Base-by-base conservation (phyloP, 1,284 basidiomycete genomes). In the Ganoderma meredithae region DNA sequence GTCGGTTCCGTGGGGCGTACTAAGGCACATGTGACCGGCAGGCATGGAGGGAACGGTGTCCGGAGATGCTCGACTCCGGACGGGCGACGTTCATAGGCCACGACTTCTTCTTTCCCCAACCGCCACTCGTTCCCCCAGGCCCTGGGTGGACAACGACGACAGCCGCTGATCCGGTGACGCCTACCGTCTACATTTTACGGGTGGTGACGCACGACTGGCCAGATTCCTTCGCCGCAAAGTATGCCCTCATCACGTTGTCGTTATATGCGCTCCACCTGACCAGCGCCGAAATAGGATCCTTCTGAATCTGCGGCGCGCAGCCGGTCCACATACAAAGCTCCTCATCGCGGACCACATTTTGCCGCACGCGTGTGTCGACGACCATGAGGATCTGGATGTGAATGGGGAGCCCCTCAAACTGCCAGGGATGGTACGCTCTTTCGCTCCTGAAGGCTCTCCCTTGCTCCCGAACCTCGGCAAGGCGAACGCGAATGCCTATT, bases 171-270 rank as follows among this genome's bases (percentile, higher is more conserved):
- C 68, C 56, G 56, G 39, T 22, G 5, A 59, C 67, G 22, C 79
- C 90, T 6, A 84, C 89, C 0, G 85, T 92, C 27, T 93, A 89
- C 76, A 80, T 93, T 25, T 81, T 93, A 58, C 86, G 91, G 22
- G 89, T 90, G 10, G 84, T 93, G 60, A 81, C 90, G 25, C 91
- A 93, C 72, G 91, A 93, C 74, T 93, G 91, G 91, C 88, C 91
- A 0, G 88, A 93, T 71, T 81, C 81, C 3, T 85, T 84, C 72
- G 90, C 88, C 9, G 77, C 72, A 0, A 73, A 75, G 78, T 78
- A 67, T 40, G 74, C 25, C 7, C 9, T 13, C 5, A 15, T 17
- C 25, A 4, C 9, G 15, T 36, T 52, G 13, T 3, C 10, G 1
- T 41, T 25, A 2, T 25, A 33, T 31, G 31, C 8, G n/a, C 36